Evolutionary conservation across 2,329 filamentous ascomycete species (phyloP), one percentile per base, ranked within the genome.

Genomic region (Neonectria ditissima): DNA sequence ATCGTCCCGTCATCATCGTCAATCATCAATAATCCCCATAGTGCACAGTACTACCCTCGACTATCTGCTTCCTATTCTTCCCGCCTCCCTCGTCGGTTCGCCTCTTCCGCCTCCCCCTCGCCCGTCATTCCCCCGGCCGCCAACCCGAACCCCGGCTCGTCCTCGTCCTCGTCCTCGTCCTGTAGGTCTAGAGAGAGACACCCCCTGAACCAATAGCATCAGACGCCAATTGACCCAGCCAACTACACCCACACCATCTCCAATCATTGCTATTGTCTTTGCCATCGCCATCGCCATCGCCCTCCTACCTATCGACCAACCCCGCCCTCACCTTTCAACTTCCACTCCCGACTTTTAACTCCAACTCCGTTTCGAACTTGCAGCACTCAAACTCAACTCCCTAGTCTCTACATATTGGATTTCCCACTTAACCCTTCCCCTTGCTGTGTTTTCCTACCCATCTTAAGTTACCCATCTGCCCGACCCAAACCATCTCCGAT

Each of bases 191-290:
- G n/a, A n/a, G n/a, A n/a, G n/a, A n/a, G n/a, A n/a, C n/a, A n/a
- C 30, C 30, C 11, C 30, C 11, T 9, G 22, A 30, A 13, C 48
- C 32, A 52, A 52, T 52, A 24, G 32, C 30, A 24, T 48, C 45
- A 50, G 28, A 32, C 26, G 24, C 65, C 62, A 69, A 68, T 66
- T 68, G 59, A n/a, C 16, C 47, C 26, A 28, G 28, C 47, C 62
- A 43, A 30, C 13, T 34, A 26, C 44, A 14, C 51, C 51, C 58
- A 43, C 52, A 44, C 20, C 52, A 30, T 45, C 30, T 16, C 52
- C 24, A 50, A 14, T 32, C 26, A 53, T 39, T 32, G 13, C 50
- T 32, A 41, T 26, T 16, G 24, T 16, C 54, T 39, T 47, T 13
- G 24, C 14, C 28, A 8, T 34, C 20, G 16, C 24, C 54, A 7